Conservation (phyloP, 108 stramenopile species). For the Nannochloropsis salina region DNA sequence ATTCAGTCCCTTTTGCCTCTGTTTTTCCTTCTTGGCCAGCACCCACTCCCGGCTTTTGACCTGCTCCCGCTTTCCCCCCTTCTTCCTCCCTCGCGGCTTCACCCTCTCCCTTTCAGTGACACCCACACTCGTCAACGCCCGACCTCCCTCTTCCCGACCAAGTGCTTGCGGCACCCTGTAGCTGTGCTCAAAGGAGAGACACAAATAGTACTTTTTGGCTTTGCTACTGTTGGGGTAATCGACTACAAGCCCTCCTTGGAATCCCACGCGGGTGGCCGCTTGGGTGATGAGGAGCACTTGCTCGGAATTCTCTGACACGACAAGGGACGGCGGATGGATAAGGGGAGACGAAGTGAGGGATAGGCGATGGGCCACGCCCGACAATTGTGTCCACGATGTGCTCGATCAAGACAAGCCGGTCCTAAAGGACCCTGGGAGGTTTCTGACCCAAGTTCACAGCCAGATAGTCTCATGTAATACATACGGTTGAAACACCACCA, state of each 20-base stretch:
- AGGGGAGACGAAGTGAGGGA: not conserved
- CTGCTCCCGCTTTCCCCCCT: conserved; percentile 32
- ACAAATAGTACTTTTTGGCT: conserved; percentile 98
- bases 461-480: no score
- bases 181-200: conserved; percentile 80
- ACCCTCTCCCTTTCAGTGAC: conserved; percentile 36
- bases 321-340: not conserved
- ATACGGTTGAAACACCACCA: no score
- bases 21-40: conserved; percentile 89
- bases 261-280: conserved; percentile 80
- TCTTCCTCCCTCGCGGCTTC: conserved; percentile 23
- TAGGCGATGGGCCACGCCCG: not conserved
- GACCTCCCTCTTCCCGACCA: conserved; percentile 25
- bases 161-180: conserved; percentile 62
- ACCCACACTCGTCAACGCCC: conserved; percentile 32
- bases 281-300: conserved; percentile 75
- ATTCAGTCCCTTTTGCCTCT: conserved; percentile 82
- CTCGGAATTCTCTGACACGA: conserved; percentile 66
- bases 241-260: conserved; percentile 91
- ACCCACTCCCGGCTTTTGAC: conserved; percentile 94
- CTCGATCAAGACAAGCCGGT: not conserved
- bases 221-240: conserved; percentile 99
- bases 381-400: not conserved
- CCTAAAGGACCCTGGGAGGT: no score
- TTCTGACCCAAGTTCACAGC: no score